Conservation (phyloP, 2,329 filamentous ascomycete genomes). For the Onygenales sp. region DNA sequence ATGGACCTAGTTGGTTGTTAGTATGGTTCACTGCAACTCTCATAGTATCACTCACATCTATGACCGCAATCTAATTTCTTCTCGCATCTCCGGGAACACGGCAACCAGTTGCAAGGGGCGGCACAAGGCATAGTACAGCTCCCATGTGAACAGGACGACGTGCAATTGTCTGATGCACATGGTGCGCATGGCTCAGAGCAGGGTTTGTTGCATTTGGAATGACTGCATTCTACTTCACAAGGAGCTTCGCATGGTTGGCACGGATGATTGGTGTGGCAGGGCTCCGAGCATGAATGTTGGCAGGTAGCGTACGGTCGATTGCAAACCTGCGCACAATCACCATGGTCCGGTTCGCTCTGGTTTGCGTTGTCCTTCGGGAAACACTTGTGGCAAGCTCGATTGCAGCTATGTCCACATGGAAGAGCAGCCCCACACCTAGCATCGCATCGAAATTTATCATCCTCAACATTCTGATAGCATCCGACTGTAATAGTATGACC, state of each 20-base stretch:
- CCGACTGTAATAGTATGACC: background rate
- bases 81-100: too few species aligned
- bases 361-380: background rate
- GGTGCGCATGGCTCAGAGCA: slow-evolving; percentile 9
- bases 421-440: slow-evolving; percentile 4
- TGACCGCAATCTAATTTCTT: too few species aligned
- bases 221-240: slow-evolving; percentile 50
- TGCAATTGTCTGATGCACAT: too few species aligned
- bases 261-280: slow-evolving; percentile 9
- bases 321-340: slow-evolving; percentile 8
- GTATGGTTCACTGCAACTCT: slow-evolving; percentile 39
- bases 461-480: background rate
- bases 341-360: slow-evolving; percentile 6
- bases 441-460: background rate
- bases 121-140: too few species aligned
- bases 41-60: too few species aligned
- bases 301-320: slow-evolving; percentile 10
- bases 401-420: slow-evolving; percentile 10
- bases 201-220: slow-evolving; percentile 45
- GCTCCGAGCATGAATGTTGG: background rate
- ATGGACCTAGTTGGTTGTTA: slow-evolving; percentile 53
- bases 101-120: too few species aligned
- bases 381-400: slow-evolving; percentile 4
- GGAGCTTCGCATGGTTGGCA: slow-evolving; percentile 14
- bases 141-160: too few species aligned